Conservation (phyloP, 305 asterid genomes). For the Fraxinus dipetala region DNA sequence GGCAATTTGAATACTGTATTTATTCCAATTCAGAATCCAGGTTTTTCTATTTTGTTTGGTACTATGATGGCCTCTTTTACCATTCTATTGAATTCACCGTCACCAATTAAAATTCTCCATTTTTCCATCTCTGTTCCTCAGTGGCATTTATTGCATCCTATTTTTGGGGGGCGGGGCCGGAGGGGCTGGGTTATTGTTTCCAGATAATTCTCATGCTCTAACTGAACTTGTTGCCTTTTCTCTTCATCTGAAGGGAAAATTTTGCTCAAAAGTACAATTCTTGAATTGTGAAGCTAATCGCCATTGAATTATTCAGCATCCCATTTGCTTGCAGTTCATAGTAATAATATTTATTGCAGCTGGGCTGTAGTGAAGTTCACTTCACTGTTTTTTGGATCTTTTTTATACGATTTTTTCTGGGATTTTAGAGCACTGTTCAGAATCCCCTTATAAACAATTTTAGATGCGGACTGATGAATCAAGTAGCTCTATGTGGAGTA, state of each 20-base stretch:
- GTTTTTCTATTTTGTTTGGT: slow-evolving; percentile 28
- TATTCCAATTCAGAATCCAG: slow-evolving; percentile 2
- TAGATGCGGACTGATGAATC: slow-evolving; percentile 67
- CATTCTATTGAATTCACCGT: slow-evolving; percentile 28
- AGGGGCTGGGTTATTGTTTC: neutral
- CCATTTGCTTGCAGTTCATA: slow-evolving; percentile 24
- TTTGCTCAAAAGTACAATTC: neutral
- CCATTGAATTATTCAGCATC: slow-evolving; percentile 1
- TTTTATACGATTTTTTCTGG: slow-evolving; percentile 19
- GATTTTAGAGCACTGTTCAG: slow-evolving; percentile 16
- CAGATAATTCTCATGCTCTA: neutral
- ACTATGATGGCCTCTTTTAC: slow-evolving; percentile 33
- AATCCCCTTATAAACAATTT: slow-evolving; percentile 14
- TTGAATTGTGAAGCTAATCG: neutral
- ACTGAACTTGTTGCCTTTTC: neutral
- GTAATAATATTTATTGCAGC: slow-evolving; percentile 20
- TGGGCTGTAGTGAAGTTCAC: slow-evolving; percentile 16
- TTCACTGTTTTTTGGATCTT: slow-evolving; percentile 27
- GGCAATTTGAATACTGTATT: neutral
- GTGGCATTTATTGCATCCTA: neutral
- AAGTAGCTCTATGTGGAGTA: slow-evolving; percentile 63
- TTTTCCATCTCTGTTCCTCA: neutral
- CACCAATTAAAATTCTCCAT: slow-evolving; percentile 22
- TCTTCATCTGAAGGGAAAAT: neutral
- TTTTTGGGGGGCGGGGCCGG: neutral